Evolutionary conservation across 805 yeast species (phyloP), one percentile per base, ranked within the genome.

Genomic region (Metschnikowia borealis): DNA sequence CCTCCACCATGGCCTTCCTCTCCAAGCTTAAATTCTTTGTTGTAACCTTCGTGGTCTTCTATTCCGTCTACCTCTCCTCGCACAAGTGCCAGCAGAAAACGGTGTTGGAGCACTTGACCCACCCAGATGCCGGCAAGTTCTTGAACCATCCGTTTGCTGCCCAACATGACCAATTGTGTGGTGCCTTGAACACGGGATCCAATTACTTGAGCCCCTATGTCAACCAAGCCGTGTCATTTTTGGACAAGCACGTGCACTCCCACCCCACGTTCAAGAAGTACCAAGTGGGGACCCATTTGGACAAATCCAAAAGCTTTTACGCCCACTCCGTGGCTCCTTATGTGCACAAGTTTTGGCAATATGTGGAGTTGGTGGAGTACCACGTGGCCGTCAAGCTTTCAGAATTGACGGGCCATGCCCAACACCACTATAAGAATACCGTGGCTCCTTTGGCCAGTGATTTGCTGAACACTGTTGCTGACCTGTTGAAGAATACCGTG

Each of bases 111-210:
- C 51, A 44, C 36, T 50, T 50, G 47, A 38, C 51, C 41, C 65
- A 63, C 54, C 55, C 55, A 3, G 49, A 49, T 7, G 66, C 63
- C 14, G 63, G 64, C 48, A 59, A 66, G 41, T 49, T 58, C 13
- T 62, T 70, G 40, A 57, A 69, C 51, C 77, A 72, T 55, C 78
- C 78, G 41, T 64, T 71, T 47, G 54, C 67, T 44, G 64, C 66
- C 51, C 62, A 64, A 49, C 77, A 73, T 57, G 64, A 61, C 56
- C 56, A 59, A 45, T 57, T 69, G 47, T 74, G 78, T 59, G 67
- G 60, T 26, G 62, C 54, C 1, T 65, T 74, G 54, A 52, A 61
- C 55, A 55, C 57, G 39, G 72, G 70, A 39, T 63, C 64, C 37
- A 47, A 48, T 23, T 62, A 53, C 46, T 59, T 63, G 15, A 54